A percentile compares a stretch with the other conserved stretches of the same genome.
Conservation (phyloP, 169 alveolate genomes). For the Cryptosporidium tyzzeri region DNA sequence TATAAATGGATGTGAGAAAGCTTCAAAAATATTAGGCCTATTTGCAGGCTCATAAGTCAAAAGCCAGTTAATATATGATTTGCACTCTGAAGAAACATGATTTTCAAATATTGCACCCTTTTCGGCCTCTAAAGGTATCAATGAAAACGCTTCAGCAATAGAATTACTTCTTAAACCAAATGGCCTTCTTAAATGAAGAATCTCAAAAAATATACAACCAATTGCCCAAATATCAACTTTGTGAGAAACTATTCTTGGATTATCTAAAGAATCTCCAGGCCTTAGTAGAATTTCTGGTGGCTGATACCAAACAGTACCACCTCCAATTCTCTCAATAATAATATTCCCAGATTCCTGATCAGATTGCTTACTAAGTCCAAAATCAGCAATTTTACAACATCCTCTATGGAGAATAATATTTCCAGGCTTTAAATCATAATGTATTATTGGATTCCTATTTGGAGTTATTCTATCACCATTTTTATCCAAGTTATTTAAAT, state of each 20-base stretch:
- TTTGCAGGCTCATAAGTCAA: conserved; percentile 78
- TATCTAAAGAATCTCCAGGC: conserved; percentile 80
- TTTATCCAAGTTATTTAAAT: conserved; percentile 42
- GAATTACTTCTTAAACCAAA: conserved; percentile 78
- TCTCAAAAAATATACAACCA: conserved; percentile 91
- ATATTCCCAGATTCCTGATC: conserved; percentile 25
- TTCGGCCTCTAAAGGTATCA: conserved; percentile 78
- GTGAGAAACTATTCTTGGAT: conserved; percentile 64
- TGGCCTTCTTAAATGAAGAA: conserved; percentile 85
- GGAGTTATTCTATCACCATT: conserved; percentile 33
- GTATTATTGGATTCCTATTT: conserved; percentile 53
- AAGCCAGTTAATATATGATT: conserved; percentile 78
- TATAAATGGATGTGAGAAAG: conserved; percentile 78
- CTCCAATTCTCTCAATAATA: conserved; percentile 87
- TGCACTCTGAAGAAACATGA: conserved; percentile 77
- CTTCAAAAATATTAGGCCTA: conserved; percentile 78
- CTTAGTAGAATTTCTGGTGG: conserved; percentile 90
- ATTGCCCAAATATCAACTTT: conserved; percentile 92
- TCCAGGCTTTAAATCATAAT: conserved; percentile 90
- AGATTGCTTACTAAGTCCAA: conserved; percentile 86
- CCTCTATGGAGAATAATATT: conserved; percentile 89
- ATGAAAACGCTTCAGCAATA: conserved; percentile 78
- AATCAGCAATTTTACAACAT: conserved; percentile 89
- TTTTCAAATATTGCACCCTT: conserved; percentile 74
- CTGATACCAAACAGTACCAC: conserved; percentile 93